These are phyloP conservation scores for Penicillium sp. DNA, from an alignment of 2,329 filamentous ascomycete genomes.

Conservation along the genomic window DNA sequence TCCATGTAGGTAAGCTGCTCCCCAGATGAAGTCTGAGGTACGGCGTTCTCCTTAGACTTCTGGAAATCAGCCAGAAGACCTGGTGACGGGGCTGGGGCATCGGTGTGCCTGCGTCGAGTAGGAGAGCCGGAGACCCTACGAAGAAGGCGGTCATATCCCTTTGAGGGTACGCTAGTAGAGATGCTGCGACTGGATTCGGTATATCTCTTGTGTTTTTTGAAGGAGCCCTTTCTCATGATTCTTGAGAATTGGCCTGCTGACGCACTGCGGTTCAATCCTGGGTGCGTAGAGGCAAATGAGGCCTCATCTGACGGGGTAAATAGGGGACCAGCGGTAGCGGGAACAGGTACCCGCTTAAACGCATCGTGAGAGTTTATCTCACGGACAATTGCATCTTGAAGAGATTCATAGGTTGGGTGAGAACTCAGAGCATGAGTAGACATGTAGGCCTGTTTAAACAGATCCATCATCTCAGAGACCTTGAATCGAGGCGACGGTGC, in stretches of 20 bases:
- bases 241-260: slow-evolving; percentile 32
- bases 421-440: slow-evolving; percentile 29
- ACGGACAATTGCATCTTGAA: slow-evolving; percentile 45
- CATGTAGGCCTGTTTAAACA: slow-evolving; percentile 41
- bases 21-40: neutral
- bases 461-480: slow-evolving; percentile 42
- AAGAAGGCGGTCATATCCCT: slow-evolving; percentile 17
- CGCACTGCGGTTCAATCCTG: slow-evolving; percentile 23
- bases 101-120: slow-evolving; percentile 40
- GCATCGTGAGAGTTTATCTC: slow-evolving; percentile 48
- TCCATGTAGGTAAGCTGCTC: slow-evolving; percentile 34
- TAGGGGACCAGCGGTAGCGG: slow-evolving; percentile 30
- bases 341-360: slow-evolving; percentile 36
- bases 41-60: slow-evolving; percentile 3
- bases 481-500: slow-evolving; percentile 31
- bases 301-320: slow-evolving; percentile 34
- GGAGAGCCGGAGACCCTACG: slow-evolving; percentile 20
- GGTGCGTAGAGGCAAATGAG: slow-evolving; percentile 20
- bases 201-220: slow-evolving; percentile 27
- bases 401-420: slow-evolving; percentile 40
- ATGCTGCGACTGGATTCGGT: slow-evolving; percentile 32
- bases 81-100: slow-evolving; percentile 38
- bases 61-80: slow-evolving; percentile 27
- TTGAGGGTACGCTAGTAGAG: slow-evolving; percentile 27
- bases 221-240: slow-evolving; percentile 33